A percentile compares a stretch with the other conserved stretches of the same genome.
phyloP scores from a whole-genome alignment of 495 filamentous ascomycete species.

The Hyaloscypha finlandica region DNA sequence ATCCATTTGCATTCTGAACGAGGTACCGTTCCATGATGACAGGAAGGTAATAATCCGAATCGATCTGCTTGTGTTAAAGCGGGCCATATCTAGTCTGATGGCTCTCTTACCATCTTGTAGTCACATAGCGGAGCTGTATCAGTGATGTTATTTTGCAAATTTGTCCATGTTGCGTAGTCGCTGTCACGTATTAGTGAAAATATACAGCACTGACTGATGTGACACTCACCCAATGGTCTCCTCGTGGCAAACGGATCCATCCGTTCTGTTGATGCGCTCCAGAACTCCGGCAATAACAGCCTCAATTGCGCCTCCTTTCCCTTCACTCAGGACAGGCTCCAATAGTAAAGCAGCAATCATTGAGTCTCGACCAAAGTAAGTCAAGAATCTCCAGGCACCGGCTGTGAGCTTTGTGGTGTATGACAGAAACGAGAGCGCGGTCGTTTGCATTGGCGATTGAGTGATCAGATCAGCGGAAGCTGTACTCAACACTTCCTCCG shows the following conservation, averaged over 20 bases:
- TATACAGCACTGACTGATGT: neutral
- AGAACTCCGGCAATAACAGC: conserved; percentile 61
- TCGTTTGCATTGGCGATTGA: conserved; percentile 46
- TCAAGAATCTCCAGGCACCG: conserved; percentile 67
- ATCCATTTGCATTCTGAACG: conserved; percentile 46
- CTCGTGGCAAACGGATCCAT: conserved; percentile 64
- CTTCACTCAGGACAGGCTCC: conserved; percentile 57
- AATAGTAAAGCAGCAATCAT: conserved; percentile 62
- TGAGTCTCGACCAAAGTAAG: conserved; percentile 67
- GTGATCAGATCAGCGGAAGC: conserved; percentile 46
- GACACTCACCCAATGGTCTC: conserved; percentile 57
- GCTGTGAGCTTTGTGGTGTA: conserved; percentile 63
- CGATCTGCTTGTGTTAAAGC: conserved; percentile 40
- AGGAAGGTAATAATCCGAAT: conserved; percentile 64
- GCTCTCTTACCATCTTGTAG: conserved; percentile 55
- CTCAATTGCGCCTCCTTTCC: conserved; percentile 57
- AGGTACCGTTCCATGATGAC: conserved; percentile 62
- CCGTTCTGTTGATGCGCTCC: conserved; percentile 58
- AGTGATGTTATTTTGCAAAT: conserved; percentile 51
- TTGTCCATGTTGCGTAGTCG: conserved; percentile 63
- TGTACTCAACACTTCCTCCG: conserved; percentile 50
- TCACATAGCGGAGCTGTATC: conserved; percentile 57
- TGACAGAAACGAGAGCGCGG: conserved; percentile 62
- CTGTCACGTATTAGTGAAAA: conserved; percentile 23
- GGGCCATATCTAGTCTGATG: neutral